Evolutionary conservation across 1,284 basidiomycete species (phyloP).

Genomic region (Heterobasidion irregulare): DNA sequence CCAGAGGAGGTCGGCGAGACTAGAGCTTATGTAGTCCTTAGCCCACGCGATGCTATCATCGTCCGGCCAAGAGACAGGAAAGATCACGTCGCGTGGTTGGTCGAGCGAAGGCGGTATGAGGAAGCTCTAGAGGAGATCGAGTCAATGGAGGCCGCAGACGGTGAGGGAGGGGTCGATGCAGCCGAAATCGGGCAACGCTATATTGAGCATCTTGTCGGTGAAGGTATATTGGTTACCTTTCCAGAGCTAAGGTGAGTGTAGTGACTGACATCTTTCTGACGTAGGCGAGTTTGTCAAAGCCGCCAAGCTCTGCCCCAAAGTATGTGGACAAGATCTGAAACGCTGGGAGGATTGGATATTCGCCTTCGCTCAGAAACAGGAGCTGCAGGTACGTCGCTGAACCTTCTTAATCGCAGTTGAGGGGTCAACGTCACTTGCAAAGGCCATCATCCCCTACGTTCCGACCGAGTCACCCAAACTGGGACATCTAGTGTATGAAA

Average conservation of each 20-base stretch:
- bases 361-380: conserved; percentile 77
- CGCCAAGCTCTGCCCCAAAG: conserved; percentile 80
- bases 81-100: conserved; percentile 92
- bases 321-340: conserved; percentile 72
- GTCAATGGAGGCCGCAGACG: conserved; percentile 30
- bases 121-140: conserved; percentile 88
- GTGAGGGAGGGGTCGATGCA: conserved; percentile 45
- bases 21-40: conserved; percentile 70
- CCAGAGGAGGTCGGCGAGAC: conserved; percentile 28
- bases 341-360: conserved; percentile 97
- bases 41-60: conserved; percentile 81
- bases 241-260: not conserved
- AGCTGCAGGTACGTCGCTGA: conserved; percentile 57
- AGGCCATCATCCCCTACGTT: conserved; percentile 86
- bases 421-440: conserved; percentile 1
- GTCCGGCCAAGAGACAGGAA: conserved; percentile 81
- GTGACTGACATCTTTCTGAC: conserved; percentile 1
- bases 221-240: conserved; percentile 41
- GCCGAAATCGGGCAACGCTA: conserved; percentile 79
- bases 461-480: conserved; percentile 81
- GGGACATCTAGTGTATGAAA: conserved; percentile 85
- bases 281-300: conserved; percentile 78
- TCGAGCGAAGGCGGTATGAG: conserved; percentile 80
- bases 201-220: conserved; percentile 69
- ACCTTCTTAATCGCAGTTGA: not conserved